A percentile compares a stretch with the other conserved stretches of the same genome.
phyloP scores from a whole-genome alignment of 306 rosid genomes.

The Mucuna pruriens region DNA sequence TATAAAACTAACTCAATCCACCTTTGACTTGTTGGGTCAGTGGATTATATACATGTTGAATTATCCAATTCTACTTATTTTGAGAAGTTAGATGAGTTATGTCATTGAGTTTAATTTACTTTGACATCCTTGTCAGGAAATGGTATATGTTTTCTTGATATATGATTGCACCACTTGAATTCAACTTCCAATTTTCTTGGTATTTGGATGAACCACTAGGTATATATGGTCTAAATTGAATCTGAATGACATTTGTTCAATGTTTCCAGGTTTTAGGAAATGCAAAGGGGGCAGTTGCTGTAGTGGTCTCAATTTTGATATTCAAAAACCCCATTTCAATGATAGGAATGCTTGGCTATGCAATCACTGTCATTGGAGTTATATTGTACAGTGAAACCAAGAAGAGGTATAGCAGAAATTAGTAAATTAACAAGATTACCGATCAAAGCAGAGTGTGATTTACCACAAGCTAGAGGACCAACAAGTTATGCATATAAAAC shows the following conservation, averaged over 20 bases:
- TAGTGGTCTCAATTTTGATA: slow-evolving; percentile 55
- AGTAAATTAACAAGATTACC: not conserved
- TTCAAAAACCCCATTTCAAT: slow-evolving; percentile 55
- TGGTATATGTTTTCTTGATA: not conserved
- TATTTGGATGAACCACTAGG: not conserved
- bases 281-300: slow-evolving; percentile 66
- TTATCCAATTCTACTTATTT: no score
- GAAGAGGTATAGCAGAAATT: slow-evolving; percentile 44
- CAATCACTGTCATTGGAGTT: slow-evolving; percentile 51
- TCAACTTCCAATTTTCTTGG: not conserved
- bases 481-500: slow-evolving; percentile 4
- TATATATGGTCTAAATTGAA: not conserved
- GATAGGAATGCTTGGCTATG: slow-evolving; percentile 57
- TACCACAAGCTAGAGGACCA: not conserved
- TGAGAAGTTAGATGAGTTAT: no score
- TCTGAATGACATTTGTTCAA: not conserved
- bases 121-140: no score
- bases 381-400: slow-evolving; percentile 52
- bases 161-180: not conserved
- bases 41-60: no score
- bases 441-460: slow-evolving; percentile 11
- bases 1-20: no score
- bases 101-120: no score
- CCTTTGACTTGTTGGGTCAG: no score
- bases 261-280: slow-evolving; percentile 54